Base-by-base conservation (phyloP, 1,284 basidiomycete genomes). In the Kwoniella shivajii region DNA sequence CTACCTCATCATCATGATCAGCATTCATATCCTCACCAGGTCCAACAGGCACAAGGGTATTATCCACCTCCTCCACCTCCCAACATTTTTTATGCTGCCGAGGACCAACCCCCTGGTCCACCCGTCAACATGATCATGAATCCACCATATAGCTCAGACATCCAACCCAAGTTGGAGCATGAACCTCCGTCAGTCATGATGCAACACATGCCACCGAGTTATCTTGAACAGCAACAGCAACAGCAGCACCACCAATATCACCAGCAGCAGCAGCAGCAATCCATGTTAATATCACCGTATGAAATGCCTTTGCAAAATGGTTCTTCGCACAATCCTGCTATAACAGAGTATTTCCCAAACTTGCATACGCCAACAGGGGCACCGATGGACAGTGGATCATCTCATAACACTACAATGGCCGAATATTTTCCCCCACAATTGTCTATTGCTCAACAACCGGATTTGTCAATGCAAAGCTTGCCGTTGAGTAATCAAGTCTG, bases 331-430 rank as follows among this genome's bases (percentile, higher is more conserved):
- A 50, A 50, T 43, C 47, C 38, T 13, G 51, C 47, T 9, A 58
- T 60, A 52, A 37, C 29, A 9, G 61, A 63, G 27, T 63, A 63
- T 34, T 63, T 63, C 29, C 50, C 56, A 6, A 50, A 50, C 6
- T 38, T 49, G 11, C 38, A 54, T 2, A 53, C 44, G 2, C 56
- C 56, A 1, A 42, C 50, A 22, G 51, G 50, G 3, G 27, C 42
- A 36, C 47, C 46, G 36, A n/a, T 53, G 18, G 37, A 45, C 14
- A 37, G 47, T 14, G 57, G 52, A 24, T 59, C 57, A n/a, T 54
- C 52, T 9, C 50, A 51, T 11, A 45, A 41, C 33, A 47, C 47
- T 10, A 50, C 42, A 5, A 60, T 60, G 58, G 49, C 10, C 18
- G 61, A 63, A 18, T 63, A 63, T 37, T 63, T 63, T 31, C 47